Evolutionary conservation across 2,329 filamentous ascomycete genomes (phyloP).

Genomic region (Neonectria coccinea): DNA sequence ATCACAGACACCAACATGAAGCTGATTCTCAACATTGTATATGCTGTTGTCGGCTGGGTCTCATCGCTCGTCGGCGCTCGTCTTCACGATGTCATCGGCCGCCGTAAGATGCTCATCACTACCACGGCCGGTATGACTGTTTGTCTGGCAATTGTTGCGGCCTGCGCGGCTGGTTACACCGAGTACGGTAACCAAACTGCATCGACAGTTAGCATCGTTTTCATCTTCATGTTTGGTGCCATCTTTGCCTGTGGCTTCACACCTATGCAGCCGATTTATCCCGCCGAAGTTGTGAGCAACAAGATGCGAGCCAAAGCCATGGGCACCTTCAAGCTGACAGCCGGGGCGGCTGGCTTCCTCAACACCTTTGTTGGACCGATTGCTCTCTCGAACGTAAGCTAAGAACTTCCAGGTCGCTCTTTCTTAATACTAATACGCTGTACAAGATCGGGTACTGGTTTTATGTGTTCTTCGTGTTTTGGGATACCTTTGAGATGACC

Average conservation of each 20-base stretch:
- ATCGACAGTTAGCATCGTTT: conserved; percentile 52
- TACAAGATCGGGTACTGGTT: conserved; percentile 31
- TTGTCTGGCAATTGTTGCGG: conserved; percentile 53
- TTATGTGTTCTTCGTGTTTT: conserved; percentile 27
- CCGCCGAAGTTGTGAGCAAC: conserved; percentile 40
- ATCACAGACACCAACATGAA: conserved; percentile 52
- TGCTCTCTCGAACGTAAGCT: conserved; percentile 31
- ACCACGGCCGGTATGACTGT: conserved; percentile 52
- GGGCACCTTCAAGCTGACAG: conserved; percentile 28
- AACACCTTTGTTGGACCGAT: conserved; percentile 35
- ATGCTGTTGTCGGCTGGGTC: conserved; percentile 53
- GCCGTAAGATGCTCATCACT: conserved; percentile 55
- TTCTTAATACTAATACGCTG: neutral
- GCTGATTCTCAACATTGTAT: conserved; percentile 54
- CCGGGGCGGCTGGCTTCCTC: conserved; percentile 31
- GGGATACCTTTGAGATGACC: conserved; percentile 25
- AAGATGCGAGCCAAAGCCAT: conserved; percentile 36
- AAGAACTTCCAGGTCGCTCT: neutral
- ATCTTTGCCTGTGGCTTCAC: conserved; percentile 51
- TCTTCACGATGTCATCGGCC: conserved; percentile 54
- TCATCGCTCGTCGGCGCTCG: conserved; percentile 52
- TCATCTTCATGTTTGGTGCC: conserved; percentile 55
- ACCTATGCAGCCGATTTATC: conserved; percentile 51
- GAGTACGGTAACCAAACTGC: conserved; percentile 48
- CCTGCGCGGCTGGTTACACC: conserved; percentile 50